Percentiles rank a stretch among this genome's conserved stretches.
phyloP scores from a whole-genome alignment of 192 early-diverging fungal genomes.

The Cetraspora pellucida region DNA sequence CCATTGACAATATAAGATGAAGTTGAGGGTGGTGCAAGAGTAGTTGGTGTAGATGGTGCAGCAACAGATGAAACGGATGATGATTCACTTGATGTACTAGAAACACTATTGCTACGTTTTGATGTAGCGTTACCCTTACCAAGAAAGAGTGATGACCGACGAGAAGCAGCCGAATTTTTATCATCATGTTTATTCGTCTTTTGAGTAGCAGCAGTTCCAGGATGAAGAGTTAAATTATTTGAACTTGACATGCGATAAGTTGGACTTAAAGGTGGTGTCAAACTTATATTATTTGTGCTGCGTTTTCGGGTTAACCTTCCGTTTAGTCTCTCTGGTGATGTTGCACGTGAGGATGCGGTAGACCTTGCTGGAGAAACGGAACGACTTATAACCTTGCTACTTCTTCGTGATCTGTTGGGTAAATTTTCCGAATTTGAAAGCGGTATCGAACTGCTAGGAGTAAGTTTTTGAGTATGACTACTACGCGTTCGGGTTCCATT shows the following conservation, averaged over 20 bases:
- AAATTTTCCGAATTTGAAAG: too few relatives aligned
- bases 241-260: background rate
- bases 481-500: too few relatives aligned
- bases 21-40: conserved; percentile 8
- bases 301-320: background rate
- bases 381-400: background rate
- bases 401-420: too few relatives aligned
- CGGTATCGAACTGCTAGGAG: too few relatives aligned
- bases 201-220: background rate
- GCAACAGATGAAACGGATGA: conserved; percentile 14
- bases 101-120: conserved; percentile 21
- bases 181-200: background rate
- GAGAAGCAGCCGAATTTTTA: background rate
- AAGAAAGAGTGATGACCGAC: background rate
- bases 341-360: background rate
- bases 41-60: background rate
- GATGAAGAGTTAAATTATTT: background rate
- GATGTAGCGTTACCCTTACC: background rate
- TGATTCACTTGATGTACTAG: conserved; percentile 26
- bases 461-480: too few relatives aligned
- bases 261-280: background rate
- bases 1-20: conserved; percentile 7
- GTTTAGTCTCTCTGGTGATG: background rate
- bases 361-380: background rate
- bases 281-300: background rate